A percentile compares a stretch with the other conserved stretches of the same genome.
phyloP scores from a whole-genome alignment of 352 stramenopile species.

The Elongisporangium anandrum region DNA sequence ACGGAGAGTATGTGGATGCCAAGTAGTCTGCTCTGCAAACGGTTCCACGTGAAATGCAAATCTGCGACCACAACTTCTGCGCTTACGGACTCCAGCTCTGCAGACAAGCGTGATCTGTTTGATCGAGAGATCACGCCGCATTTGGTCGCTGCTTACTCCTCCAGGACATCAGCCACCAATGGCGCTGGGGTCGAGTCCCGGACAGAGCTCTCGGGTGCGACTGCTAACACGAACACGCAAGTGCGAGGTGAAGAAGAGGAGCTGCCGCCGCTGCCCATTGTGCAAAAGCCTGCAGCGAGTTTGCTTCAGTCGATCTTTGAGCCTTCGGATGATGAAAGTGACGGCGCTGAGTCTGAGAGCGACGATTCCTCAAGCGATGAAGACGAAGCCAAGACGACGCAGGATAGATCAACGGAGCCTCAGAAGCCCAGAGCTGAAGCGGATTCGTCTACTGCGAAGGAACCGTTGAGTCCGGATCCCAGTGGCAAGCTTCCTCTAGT shows the following conservation, averaged over 20 bases:
- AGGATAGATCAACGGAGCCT: too few species aligned
- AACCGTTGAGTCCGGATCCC: too few species aligned
- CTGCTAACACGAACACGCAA: background rate
- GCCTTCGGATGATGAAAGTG: slow-evolving; percentile 48
- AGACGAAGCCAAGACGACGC: too few species aligned
- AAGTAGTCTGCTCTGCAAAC: slow-evolving; percentile 72
- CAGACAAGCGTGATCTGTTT: slow-evolving; percentile 44
- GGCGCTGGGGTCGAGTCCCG: background rate
- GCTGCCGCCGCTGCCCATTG: slow-evolving; percentile 30
- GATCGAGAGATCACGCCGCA: slow-evolving; percentile 69
- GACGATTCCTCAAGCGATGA: too few species aligned
- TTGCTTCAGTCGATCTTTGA: slow-evolving; percentile 84
- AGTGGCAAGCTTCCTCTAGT: too few species aligned
- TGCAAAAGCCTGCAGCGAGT: slow-evolving; percentile 36
- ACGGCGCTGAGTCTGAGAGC: slow-evolving; percentile 16
- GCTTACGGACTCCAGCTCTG: slow-evolving; percentile 18
- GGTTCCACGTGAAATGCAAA: slow-evolving; percentile 69
- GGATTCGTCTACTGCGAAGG: too few species aligned
- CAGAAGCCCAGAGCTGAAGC: too few species aligned
- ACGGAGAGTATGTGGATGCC: slow-evolving; percentile 60
- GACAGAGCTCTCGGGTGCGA: too few species aligned
- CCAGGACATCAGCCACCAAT: background rate
- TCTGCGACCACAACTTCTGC: slow-evolving; percentile 9
- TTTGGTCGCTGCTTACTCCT: slow-evolving; percentile 38
- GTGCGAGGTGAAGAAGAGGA: slow-evolving; percentile 10